Evolutionary conservation across 1,139 yeast species (phyloP).

Genomic region (Diutina mesorugosa): DNA sequence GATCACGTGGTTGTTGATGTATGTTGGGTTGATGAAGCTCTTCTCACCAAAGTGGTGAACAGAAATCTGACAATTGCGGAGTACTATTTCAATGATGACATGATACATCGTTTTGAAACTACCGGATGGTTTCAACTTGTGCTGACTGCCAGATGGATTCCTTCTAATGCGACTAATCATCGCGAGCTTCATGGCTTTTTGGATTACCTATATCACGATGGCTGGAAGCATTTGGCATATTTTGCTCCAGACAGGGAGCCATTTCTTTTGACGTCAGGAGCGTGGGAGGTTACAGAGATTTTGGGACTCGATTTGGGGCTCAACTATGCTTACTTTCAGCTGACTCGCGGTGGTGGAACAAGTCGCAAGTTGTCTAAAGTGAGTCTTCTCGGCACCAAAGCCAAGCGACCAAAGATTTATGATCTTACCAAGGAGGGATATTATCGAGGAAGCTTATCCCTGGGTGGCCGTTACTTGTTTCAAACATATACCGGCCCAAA

Average conservation of each 20-base stretch:
- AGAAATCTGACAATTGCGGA: neutral
- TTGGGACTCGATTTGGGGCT: constrained; percentile 28
- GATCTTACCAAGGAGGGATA: constrained; percentile 48
- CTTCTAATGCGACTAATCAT: constrained; percentile 37
- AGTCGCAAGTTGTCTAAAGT: neutral
- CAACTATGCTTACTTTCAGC: constrained; percentile 28
- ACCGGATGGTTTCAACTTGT: constrained; percentile 69
- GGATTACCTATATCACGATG: constrained; percentile 38
- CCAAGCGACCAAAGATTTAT: constrained; percentile 37
- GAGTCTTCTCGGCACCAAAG: constrained; percentile 15
- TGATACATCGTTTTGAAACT: constrained; percentile 9
- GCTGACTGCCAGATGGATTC: constrained; percentile 57
- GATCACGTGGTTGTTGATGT: constrained; percentile 28
- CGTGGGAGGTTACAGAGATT: constrained; percentile 32
- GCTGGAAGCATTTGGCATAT: constrained; percentile 44
- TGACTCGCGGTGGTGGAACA: neutral
- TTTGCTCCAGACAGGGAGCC: constrained; percentile 39
- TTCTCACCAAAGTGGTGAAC: neutral
- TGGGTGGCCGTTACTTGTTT: constrained; percentile 51
- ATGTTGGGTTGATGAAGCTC: constrained; percentile 26
- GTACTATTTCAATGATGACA: neutral
- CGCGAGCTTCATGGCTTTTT: constrained; percentile 38
- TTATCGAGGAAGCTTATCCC: constrained; percentile 54
- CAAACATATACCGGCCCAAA: constrained; percentile 53
- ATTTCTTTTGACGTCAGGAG: constrained; percentile 32